These are phyloP conservation scores for Geum urbanum DNA, from an alignment of 306 rosid species.

Conservation along the genomic window DNA sequence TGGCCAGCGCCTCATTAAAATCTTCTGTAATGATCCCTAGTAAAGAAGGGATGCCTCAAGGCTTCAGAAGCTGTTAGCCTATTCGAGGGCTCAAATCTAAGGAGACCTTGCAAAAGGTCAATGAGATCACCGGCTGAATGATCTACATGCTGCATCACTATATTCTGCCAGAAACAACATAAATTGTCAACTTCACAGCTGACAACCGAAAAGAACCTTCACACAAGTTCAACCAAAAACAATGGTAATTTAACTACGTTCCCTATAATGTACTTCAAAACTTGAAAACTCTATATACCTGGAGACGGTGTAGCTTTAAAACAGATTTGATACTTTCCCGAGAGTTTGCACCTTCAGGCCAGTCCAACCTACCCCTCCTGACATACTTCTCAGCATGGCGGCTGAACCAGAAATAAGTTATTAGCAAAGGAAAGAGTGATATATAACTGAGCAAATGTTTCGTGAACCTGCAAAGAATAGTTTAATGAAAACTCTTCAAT, in stretches of 20 bases:
- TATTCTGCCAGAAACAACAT: slow-evolving; percentile 45
- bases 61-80: slow-evolving; percentile 67
- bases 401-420: slow-evolving; percentile 25
- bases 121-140: slow-evolving; percentile 88
- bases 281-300: slow-evolving; percentile 34
- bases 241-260: background rate
- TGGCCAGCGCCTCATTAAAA: slow-evolving; percentile 19
- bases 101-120: slow-evolving; percentile 74
- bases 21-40: slow-evolving; percentile 54
- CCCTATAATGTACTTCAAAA: background rate
- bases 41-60: slow-evolving; percentile 65
- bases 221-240: background rate
- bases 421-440: background rate
- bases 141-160: slow-evolving; percentile 80
- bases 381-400: slow-evolving; percentile 71
- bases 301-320: slow-evolving; percentile 63
- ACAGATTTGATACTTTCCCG: slow-evolving; percentile 80
- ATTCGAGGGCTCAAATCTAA: slow-evolving; percentile 60
- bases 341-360: slow-evolving; percentile 82
- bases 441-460: background rate
- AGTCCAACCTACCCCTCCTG: slow-evolving; percentile 66
- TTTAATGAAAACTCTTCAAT: background rate
- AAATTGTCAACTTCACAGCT: background rate
- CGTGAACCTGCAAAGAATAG: background rate
- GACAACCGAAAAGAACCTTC: background rate